These are phyloP conservation scores for Leptographium flavum DNA, from an alignment of 2,329 filamentous ascomycete genomes.

Conservation along the genomic window DNA sequence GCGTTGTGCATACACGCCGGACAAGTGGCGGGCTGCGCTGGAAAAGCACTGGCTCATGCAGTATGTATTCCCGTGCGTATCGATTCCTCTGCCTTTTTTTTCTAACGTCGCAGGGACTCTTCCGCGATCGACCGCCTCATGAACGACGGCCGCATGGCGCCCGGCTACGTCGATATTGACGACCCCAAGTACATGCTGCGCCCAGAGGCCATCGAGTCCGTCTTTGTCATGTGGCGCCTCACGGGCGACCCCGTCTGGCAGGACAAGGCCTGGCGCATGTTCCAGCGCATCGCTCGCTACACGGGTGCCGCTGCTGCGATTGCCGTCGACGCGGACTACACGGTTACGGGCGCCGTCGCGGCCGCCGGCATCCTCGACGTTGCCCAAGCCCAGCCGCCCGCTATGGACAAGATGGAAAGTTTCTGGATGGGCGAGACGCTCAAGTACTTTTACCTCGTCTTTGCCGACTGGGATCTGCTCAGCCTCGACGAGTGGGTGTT, in stretches of 20 bases:
- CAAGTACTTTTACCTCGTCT: constrained; percentile 53
- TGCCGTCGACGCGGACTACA: too few species aligned
- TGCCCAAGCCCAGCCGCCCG: constrained; percentile 24
- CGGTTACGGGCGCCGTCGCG: constrained; percentile 25
- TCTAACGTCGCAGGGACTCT: neutral
- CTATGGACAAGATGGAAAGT: constrained; percentile 55
- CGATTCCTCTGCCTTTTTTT: neutral
- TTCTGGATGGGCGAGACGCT: constrained; percentile 60
- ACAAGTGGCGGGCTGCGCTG: constrained; percentile 15
- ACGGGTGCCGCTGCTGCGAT: constrained; percentile 21
- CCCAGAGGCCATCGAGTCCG: constrained; percentile 67
- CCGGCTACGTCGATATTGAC: constrained; percentile 39
- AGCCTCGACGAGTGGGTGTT: constrained; percentile 49
- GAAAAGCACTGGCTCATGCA: constrained; percentile 7
- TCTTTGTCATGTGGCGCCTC: constrained; percentile 65
- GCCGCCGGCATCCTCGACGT: constrained; percentile 55
- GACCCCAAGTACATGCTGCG: constrained; percentile 51
- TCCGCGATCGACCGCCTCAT: constrained; percentile 20
- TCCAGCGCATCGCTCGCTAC: constrained; percentile 43
- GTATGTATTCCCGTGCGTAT: neutral
- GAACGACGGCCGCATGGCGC: constrained; percentile 30
- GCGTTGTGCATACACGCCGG: constrained; percentile 13
- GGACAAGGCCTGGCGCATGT: constrained; percentile 64
- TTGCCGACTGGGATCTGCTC: constrained; percentile 41
- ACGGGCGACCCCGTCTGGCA: constrained; percentile 53